Base-by-base conservation (phyloP, 768 basidiomycete genomes). In the Roridomyces roridus region DNA sequence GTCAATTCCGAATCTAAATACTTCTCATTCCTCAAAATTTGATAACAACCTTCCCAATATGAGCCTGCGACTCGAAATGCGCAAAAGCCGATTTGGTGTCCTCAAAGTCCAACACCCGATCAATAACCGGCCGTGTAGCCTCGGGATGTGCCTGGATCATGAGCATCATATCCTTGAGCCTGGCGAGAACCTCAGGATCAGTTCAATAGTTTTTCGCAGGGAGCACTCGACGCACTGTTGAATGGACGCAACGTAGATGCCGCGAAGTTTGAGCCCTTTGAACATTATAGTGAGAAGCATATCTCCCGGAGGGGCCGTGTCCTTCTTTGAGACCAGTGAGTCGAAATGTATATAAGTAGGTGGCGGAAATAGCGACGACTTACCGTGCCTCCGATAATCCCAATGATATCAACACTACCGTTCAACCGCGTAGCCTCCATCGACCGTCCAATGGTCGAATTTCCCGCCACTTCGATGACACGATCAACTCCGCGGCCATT, bases 21-120 rank as follows among this genome's bases (percentile, higher is more conserved):
- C n/a, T n/a, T n/a, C n/a, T n/a, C n/a, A n/a, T n/a, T n/a, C n/a
- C n/a, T n/a, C n/a, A n/a, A 6, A 28, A 9, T 23, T 34, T 34
- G 48, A 80, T 72, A 15, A 77, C 74, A 4, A 82, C 76, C 69
- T 83, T 81, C 28, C 81, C 81, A 17, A 81, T 74, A 60, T 81
- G 78, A 57, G 74, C 70, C 52, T 80, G 78, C 10, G 72, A 73
- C 55, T 75, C 68, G 61, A 79, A 68, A 63, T 79, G 75, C 44
- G 72, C 63, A 60, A 77, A 81, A 6, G 80, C 81, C 37, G 74
- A 70, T 23, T 68, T 64, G 10, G 74, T 63, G 29, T 82, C 62
- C 29, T 77, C 75, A 59, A 80, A 83, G 31, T 67, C 47, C 68
- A 82, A 82, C 5, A 81, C 75, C 15, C 35, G 31, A 23, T 46